These are phyloP conservation scores for Aspergillus bertholletiae DNA, from an alignment of 495 filamentous ascomycete species.

Conservation along the genomic window DNA sequence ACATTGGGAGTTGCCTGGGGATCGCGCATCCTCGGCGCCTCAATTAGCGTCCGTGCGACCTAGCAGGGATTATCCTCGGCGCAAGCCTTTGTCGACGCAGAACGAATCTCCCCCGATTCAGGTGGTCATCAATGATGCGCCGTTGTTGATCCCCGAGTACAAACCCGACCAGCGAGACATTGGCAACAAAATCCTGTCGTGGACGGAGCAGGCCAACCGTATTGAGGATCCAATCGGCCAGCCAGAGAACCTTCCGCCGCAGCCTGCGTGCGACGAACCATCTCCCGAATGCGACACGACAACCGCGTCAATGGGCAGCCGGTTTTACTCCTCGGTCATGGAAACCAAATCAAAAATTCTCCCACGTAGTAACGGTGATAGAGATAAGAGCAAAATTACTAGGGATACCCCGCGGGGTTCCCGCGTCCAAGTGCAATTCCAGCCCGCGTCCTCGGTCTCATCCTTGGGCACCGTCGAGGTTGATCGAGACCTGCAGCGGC, in stretches of 20 bases:
- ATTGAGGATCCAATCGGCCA: no score
- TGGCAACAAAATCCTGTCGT: background rate
- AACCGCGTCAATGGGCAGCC: conserved; percentile 4
- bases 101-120: background rate
- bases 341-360: background rate
- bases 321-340: background rate
- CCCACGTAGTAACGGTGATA: background rate
- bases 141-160: background rate
- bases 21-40: background rate
- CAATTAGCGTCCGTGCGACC: background rate
- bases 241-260: no score
- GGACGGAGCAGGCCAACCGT: background rate
- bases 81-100: background rate
- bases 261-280: background rate
- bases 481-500: conserved; percentile 12
- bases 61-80: background rate
- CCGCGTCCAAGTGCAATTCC: conserved; percentile 4
- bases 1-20: background rate
- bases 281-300: background rate
- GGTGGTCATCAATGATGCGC: background rate
- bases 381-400: no score
- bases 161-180: background rate
- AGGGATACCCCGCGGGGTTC: conserved; percentile 1
- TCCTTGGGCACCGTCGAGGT: conserved; percentile 13
- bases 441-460: conserved; percentile 15